Evolutionary conservation across 2,329 filamentous ascomycete genomes (phyloP).

Genomic region (Penicillium sumatraense): DNA sequence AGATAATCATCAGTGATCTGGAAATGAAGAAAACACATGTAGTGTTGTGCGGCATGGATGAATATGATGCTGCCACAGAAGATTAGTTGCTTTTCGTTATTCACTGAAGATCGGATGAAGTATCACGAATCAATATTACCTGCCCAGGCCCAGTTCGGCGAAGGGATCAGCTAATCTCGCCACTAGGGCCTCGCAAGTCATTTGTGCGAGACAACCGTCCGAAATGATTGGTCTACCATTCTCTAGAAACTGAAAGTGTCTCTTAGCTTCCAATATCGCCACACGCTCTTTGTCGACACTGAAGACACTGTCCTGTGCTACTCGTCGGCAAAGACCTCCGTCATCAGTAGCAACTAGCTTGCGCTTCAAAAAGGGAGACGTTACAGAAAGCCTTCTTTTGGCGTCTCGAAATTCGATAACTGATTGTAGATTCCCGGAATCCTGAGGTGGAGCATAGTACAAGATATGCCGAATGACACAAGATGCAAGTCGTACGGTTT

Average conservation of each 20-base stretch:
- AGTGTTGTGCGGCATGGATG: constrained; percentile 20
- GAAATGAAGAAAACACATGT: constrained; percentile 23
- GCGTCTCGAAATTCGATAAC: constrained; percentile 17
- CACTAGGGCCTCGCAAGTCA: constrained; percentile 19
- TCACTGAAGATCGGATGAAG: not conserved
- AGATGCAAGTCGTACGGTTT: constrained; percentile 12
- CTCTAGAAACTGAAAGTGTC: constrained; percentile 17
- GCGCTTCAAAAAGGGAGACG: not conserved
- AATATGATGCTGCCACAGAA: constrained; percentile 12
- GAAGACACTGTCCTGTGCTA: constrained; percentile 2
- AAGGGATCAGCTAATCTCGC: constrained; percentile 11
- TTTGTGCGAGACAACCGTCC: constrained; percentile 17
- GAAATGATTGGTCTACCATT: constrained; percentile 18
- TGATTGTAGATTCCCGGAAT: not conserved
- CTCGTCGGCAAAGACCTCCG: constrained; percentile 9
- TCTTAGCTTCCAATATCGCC: constrained; percentile 21
- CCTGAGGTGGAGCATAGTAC: constrained; percentile 8
- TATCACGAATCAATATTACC: not conserved
- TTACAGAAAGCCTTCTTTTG: constrained; percentile 9
- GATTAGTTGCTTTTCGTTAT: not conserved
- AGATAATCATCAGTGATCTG: constrained; percentile 16
- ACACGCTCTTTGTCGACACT: constrained; percentile 11
- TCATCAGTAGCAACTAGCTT: constrained; percentile 13
- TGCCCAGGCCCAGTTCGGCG: not conserved
- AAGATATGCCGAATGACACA: constrained; percentile 17